Evolutionary conservation across 2,329 filamentous ascomycete genomes (phyloP).

Genomic region (Epichloe scottii): DNA sequence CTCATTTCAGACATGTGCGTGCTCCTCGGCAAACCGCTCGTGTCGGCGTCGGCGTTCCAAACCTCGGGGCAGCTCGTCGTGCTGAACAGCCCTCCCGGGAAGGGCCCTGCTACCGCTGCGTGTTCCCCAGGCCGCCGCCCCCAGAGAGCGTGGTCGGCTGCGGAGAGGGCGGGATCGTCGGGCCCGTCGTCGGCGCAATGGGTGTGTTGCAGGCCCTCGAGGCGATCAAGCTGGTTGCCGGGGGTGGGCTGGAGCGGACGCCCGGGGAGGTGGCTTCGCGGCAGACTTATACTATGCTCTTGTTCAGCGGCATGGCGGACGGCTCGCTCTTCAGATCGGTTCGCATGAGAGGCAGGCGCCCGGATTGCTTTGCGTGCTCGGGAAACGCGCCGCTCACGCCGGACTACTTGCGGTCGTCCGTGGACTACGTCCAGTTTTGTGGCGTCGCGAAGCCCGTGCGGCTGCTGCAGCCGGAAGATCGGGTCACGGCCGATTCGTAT

Average conservation of each 20-base stretch:
- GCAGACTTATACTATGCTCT: slow-evolving; percentile 26
- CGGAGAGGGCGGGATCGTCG: slow-evolving; percentile 84
- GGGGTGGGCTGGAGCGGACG: slow-evolving; percentile 15
- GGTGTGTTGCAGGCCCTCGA: slow-evolving; percentile 85
- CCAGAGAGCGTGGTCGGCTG: slow-evolving; percentile 73
- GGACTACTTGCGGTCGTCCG: slow-evolving; percentile 45
- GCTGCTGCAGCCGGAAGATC: slow-evolving; percentile 48
- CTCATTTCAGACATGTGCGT: slow-evolving; percentile 86
- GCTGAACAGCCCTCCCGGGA: slow-evolving; percentile 67
- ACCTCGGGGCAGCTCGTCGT: slow-evolving; percentile 85
- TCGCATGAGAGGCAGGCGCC: slow-evolving; percentile 55
- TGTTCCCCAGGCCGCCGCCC: slow-evolving; percentile 81
- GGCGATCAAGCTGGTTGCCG: slow-evolving; percentile 67
- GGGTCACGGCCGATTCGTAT: slow-evolving; percentile 55
- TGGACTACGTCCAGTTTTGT: slow-evolving; percentile 83
- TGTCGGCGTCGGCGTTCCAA: slow-evolving; percentile 81
- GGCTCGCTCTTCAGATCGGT: slow-evolving; percentile 54
- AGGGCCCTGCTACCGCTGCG: slow-evolving; percentile 80
- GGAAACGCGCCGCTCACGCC: slow-evolving; percentile 44
- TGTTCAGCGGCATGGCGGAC: slow-evolving; percentile 34
- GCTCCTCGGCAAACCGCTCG: slow-evolving; percentile 61
- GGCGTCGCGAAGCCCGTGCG: slow-evolving; percentile 45
- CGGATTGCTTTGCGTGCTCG: slow-evolving; percentile 68
- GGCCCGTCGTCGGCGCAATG: slow-evolving; percentile 87
- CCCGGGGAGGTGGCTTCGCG: slow-evolving; percentile 5